phyloP scores from a whole-genome alignment of 108 stramenopile species.

The Hondaea fermentalgiana region DNA sequence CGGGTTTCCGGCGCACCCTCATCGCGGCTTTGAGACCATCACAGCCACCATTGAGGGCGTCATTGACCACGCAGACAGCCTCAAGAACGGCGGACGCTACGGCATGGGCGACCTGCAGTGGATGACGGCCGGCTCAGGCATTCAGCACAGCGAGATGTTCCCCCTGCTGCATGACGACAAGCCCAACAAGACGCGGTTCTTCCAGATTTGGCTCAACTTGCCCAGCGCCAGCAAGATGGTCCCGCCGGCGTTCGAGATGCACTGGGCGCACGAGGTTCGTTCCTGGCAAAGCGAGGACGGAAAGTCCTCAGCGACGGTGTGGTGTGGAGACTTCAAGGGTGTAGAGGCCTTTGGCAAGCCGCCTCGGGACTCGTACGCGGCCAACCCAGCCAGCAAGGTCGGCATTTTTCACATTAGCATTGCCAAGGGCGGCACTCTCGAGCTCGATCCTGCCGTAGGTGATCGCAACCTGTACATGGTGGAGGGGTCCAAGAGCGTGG shows the following conservation, averaged over 20 bases:
- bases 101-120: conserved; percentile 70
- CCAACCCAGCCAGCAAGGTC: conserved; percentile 54
- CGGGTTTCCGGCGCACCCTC: conserved; percentile 57
- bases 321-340: background rate
- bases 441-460: conserved; percentile 20
- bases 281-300: conserved; percentile 38
- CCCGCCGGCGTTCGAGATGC: conserved; percentile 65
- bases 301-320: conserved; percentile 12
- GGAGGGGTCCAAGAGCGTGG: conserved; percentile 37
- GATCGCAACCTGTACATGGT: conserved; percentile 58
- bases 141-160: conserved; percentile 79
- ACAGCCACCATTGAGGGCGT: conserved; percentile 80
- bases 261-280: conserved; percentile 58
- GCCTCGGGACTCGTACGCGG: conserved; percentile 67
- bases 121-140: conserved; percentile 87
- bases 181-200: conserved; percentile 43
- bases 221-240: conserved; percentile 71
- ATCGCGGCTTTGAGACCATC: conserved; percentile 79
- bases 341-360: conserved; percentile 27
- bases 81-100: conserved; percentile 51
- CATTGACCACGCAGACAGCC: conserved; percentile 72
- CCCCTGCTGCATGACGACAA: conserved; percentile 48
- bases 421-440: conserved; percentile 45
- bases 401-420: conserved; percentile 49
- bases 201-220: conserved; percentile 73